Evolutionary conservation across 805 yeast species (phyloP), one percentile per base, ranked within the genome.

Genomic region (Pichia paraexigua): DNA sequence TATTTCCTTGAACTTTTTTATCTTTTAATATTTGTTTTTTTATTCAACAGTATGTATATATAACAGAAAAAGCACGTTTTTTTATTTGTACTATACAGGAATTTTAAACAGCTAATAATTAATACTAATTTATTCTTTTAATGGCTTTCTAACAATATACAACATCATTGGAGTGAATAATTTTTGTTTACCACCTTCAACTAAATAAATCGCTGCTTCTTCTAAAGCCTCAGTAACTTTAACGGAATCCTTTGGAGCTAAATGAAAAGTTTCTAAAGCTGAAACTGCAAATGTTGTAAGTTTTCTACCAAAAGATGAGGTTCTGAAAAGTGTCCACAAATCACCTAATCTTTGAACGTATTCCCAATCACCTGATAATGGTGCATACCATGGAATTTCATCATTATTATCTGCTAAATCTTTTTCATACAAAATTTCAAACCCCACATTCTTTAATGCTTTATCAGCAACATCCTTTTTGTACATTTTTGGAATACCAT

Each of bases 401-500:
- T 88, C 97, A 55, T 78, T 80, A 43, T 73, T 70, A 57, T 84
- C 87, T 51, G 98, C 97, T 65, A 94, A 76, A 68, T 94, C 99
- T 61, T 76, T 74, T 69, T 81, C 81, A 65, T 79, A 79, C 63
- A 79, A 78, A 58, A 94, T 73, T 61, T 87, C 85, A 68, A 94
- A 94, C 15, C 99, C 99, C 58, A 88, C 96, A 46, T 75, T 76
- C 68, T 80, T 76, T 63, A 94, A 78, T 27, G 98, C 98, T 52
- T 85, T 71, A 67, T 83, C 85, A 39, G 99, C 99, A 62, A 88
- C 97, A 57, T 82, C 79, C 56, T 82, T 80, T 62, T 75, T 71
- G 79, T 79, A 89, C 99, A 94, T 94, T 75, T 92, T 90, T 66
- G 99, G 98, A 62, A 94, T 94, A 73, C 99, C 99, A 68, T 94